Base-by-base conservation (phyloP, 306 rosid genomes). In the Sicyos edulis region DNA sequence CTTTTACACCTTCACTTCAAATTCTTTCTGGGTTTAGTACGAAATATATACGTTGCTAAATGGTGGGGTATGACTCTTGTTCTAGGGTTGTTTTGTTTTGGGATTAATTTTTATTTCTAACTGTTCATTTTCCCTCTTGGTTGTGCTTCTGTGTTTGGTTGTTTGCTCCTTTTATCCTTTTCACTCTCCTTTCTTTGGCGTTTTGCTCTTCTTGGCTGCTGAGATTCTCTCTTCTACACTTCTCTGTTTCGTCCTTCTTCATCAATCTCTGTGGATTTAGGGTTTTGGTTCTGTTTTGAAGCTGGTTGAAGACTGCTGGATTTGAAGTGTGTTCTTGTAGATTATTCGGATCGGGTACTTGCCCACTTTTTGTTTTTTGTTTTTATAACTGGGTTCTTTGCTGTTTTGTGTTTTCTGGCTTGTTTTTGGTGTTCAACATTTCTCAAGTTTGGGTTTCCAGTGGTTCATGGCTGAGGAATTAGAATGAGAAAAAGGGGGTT, bases 141-240 rank as follows among this genome's bases (percentile, higher is more conserved):
- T 55, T 72, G n/a, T 78, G 75, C 37, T 32, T 26, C 2, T 26
- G 3, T 51, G 71, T 50, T 56, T 76, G 20, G 34, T 74, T 54
- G 44, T 47, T 64, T 70, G 81, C 80, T 78, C 55, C 55, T 74
- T 78, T 82, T 81, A 80, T 77, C 79, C 75, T 80, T 78, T 79
- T 26, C 29, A 67, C 83, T 71, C 68, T 53, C 19, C 56, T 40
- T 56, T 53, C 10, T 63, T 69, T 16, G 50, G 53, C 60, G n/a
- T 72, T 64, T 72, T 69, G 40, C 64, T 71, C 61, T 40, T 51
- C 75, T 74, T 70, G 67, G 44, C n/a, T 42, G 65, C 55, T 51
- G 37, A 21, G 6, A 40, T 59, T 57, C 62, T 57, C 57, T 17
- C 24, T 22, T 17, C 20, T 22, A 10, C 32, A n/a, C 32, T 72